A percentile compares a stretch with the other conserved stretches of the same genome.
Conservation (phyloP, 2,329 filamentous ascomycete genomes). For the Sphaerulina vaccinii region DNA sequence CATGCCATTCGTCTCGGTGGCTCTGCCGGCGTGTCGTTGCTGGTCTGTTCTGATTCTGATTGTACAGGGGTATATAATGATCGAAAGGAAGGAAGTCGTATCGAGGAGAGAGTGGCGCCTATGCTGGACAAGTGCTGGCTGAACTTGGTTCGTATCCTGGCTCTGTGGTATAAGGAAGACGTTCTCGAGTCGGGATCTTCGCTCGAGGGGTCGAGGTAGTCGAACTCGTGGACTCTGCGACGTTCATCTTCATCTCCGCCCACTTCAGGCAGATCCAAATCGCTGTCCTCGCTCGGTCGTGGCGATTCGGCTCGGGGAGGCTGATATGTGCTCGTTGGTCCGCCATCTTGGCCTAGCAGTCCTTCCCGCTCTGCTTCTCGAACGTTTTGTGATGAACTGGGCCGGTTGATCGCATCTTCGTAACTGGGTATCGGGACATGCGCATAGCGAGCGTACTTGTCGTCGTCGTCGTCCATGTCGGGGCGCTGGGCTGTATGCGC, state of each 20-base stretch:
- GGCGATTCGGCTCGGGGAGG: constrained; percentile 81
- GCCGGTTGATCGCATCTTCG: constrained; percentile 68
- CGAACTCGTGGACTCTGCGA: constrained; percentile 84
- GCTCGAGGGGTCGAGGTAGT: constrained; percentile 64
- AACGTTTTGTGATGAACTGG: constrained; percentile 46
- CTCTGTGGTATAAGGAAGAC: constrained; percentile 36
- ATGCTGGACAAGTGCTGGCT: constrained; percentile 58
- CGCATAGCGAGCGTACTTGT: constrained; percentile 27
- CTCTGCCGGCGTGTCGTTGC: constrained; percentile 8
- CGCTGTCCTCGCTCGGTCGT: constrained; percentile 58
- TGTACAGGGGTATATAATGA: constrained; percentile 40
- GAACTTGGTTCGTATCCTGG: constrained; percentile 49
- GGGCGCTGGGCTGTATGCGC: background rate
- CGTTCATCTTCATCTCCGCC: constrained; percentile 56
- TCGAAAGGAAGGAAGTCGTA: constrained; percentile 53
- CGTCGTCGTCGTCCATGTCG: constrained; percentile 21
- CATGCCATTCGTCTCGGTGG: constrained; percentile 21
- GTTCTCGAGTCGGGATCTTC: constrained; percentile 28
- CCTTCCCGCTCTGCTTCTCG: constrained; percentile 73
- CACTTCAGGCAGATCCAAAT: constrained; percentile 53
- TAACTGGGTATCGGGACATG: constrained; percentile 73
- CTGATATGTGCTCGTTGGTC: constrained; percentile 57
- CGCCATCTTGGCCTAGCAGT: constrained; percentile 60
- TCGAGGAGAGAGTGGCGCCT: constrained; percentile 57
- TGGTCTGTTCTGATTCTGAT: constrained; percentile 18